Evolutionary conservation across 1,139 yeast genomes (phyloP), one percentile per base, ranked within the genome.

Genomic region (Kazachstania sp.): DNA sequence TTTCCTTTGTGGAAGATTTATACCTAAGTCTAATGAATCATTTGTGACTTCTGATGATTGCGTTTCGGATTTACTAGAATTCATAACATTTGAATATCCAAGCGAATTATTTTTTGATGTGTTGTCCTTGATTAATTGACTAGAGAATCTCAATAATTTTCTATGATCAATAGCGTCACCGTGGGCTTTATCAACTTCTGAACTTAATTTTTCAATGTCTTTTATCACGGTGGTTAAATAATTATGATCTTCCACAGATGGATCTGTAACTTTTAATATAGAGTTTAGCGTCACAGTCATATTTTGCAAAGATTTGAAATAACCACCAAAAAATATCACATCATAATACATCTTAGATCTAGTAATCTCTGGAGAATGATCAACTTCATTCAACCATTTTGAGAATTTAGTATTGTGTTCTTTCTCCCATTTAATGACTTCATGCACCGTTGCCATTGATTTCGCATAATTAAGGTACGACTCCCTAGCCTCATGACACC

Each of bases 241-340:
- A 20, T 70, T 70, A 55, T 72, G 73, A 56, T 86, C 95, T 2
- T 75, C 73, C 44, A 78, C 79, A 1, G 71, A 67, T 38, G 72
- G 73, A 12, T 74, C 71, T 26, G 83, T 71, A 58, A 74, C 62
- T 67, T 73, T 74, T 41, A 69, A 61, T 29, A 86, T 77, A 37
- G 87, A 85, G 16, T 67, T 64, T 19, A 86, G 69, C 38, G 86
- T 83, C 38, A 86, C 70, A 1, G 87, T 83, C 48, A 86, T 71
- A 43, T 83, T 78, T 47, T 84, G 87, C 47, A 86, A 72, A 15
- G 94, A 74, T 4, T 87, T 84, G 52, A 84, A 80, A 53, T 86
- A 84, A 0, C 94, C 83, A 56, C 86, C 83, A 55, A 84, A 76
- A 57, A 83, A 83, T 41, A 84, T 71, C 44, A 77, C 73, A 62